Conservation (phyloP, 306 rosid species). For the Trifolium dubium region DNA sequence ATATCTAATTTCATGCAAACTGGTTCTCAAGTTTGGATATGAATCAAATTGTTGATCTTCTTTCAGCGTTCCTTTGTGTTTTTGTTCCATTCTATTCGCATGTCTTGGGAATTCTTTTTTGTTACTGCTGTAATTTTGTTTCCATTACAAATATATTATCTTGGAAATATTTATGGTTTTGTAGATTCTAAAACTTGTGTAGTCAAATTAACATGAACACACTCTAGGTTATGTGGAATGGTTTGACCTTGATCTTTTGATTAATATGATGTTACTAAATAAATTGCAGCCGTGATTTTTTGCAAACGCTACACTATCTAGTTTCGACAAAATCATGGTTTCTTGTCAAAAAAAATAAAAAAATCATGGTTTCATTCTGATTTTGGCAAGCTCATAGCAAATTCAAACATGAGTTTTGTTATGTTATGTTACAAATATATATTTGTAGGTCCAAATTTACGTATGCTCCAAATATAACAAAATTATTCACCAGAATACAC, state of each 20-base stretch:
- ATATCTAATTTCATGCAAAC: slow-evolving; percentile 53
- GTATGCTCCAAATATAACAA: not conserved
- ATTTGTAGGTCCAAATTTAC: not conserved
- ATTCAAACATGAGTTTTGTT: not conserved
- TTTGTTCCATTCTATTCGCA: slow-evolving; percentile 16
- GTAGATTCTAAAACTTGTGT: slow-evolving; percentile 13
- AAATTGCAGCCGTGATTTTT: not conserved
- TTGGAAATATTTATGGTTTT: slow-evolving; percentile 24
- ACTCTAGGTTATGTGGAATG: not conserved
- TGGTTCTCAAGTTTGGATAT: slow-evolving; percentile 50
- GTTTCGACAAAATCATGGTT: not conserved
- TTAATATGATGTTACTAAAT: not conserved
- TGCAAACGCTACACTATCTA: not conserved
- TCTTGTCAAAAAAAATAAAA: too few species aligned
- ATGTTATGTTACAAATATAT: not conserved
- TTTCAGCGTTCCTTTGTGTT: slow-evolving; percentile 6
- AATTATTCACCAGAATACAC: not conserved
- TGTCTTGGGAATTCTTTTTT: slow-evolving; percentile 1
- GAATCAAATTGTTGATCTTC: slow-evolving; percentile 41
- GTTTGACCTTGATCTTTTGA: not conserved
- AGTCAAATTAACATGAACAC: slow-evolving; percentile 7
- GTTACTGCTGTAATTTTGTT: not conserved
- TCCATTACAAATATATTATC: slow-evolving; percentile 1
- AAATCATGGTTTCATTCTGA: not conserved
- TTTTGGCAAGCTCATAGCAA: not conserved